Conservation (phyloP, 2,329 filamentous ascomycete genomes). For the Chlorencoelia australis region DNA sequence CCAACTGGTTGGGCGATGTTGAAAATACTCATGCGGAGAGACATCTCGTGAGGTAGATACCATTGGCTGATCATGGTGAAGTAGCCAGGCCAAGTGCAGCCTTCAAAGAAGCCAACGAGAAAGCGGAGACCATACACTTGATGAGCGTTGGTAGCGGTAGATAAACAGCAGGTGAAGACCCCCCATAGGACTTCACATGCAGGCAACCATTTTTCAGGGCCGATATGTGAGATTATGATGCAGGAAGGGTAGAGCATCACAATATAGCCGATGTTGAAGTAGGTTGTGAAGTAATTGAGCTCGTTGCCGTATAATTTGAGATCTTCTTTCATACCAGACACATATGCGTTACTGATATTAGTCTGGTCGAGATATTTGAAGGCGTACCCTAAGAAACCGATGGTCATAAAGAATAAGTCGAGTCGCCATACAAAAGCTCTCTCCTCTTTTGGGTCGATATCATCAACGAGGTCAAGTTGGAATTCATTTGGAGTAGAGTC, state of each 20-base stretch:
- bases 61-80: constrained; percentile 33
- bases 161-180: background rate
- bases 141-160: constrained; percentile 1
- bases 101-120: constrained; percentile 15
- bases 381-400: constrained; percentile 29
- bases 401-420: constrained; percentile 20
- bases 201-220: too few species aligned
- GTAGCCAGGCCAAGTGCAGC: constrained; percentile 34
- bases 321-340: constrained; percentile 29
- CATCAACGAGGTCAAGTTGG: too few species aligned
- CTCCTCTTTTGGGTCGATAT: too few species aligned
- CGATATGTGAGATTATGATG: too few species aligned
- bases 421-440: constrained; percentile 22
- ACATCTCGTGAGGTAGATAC: constrained; percentile 34
- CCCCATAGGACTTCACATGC: background rate
- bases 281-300: constrained; percentile 40
- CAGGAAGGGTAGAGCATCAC: too few species aligned
- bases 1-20: constrained; percentile 27
- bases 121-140: constrained; percentile 25
- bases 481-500: too few species aligned
- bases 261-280: constrained; percentile 41
- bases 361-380: constrained; percentile 34
- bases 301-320: constrained; percentile 41
- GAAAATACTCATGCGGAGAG: constrained; percentile 32
- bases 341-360: constrained; percentile 18